These are phyloP conservation scores for Sclerotinia sclerotiorum DNA, from an alignment of 2,329 filamentous ascomycete genomes.

Conservation along the genomic window DNA sequence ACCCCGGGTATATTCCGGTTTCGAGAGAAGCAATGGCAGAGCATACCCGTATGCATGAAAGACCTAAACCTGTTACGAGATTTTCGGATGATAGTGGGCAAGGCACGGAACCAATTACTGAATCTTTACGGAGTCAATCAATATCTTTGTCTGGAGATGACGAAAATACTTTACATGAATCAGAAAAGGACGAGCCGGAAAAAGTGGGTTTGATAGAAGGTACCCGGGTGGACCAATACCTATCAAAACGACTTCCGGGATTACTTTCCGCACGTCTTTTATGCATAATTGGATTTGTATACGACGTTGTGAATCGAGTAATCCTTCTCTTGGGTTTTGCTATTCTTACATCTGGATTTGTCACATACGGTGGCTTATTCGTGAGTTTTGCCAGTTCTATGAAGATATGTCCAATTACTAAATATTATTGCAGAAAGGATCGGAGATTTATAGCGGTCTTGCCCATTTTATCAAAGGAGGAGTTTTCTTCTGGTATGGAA, in stretches of 20 bases:
- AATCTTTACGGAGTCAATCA: slow-evolving; percentile 65
- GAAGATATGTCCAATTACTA: slow-evolving; percentile 16
- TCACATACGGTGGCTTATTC: slow-evolving; percentile 80
- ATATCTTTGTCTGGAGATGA: slow-evolving; percentile 53
- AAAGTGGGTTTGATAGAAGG: slow-evolving; percentile 45
- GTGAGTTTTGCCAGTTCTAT: slow-evolving; percentile 53
- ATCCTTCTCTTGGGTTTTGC: slow-evolving; percentile 78
- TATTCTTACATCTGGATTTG: slow-evolving; percentile 67
- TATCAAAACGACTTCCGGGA: slow-evolving; percentile 55
- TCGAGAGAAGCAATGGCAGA: slow-evolving; percentile 56
- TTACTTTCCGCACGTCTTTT: slow-evolving; percentile 58
- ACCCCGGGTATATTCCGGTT: slow-evolving; percentile 63
- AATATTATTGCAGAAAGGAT: slow-evolving; percentile 55
- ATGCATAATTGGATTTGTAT: slow-evolving; percentile 57
- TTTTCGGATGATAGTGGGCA: slow-evolving; percentile 70
- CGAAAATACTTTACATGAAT: slow-evolving; percentile 38
- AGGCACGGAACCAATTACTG: slow-evolving; percentile 68
- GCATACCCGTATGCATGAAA: slow-evolving; percentile 48
- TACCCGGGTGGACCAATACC: slow-evolving; percentile 49
- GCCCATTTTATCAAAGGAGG: slow-evolving; percentile 94
- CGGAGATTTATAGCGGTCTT: slow-evolving; percentile 72
- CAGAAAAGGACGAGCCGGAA: slow-evolving; percentile 50
- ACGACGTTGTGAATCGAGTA: slow-evolving; percentile 70
- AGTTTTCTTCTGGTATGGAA: slow-evolving; percentile 90
- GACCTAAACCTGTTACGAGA: slow-evolving; percentile 46